Base-by-base conservation (phyloP, 2,329 filamentous ascomycete species). In the Trichophyton simii region DNA sequence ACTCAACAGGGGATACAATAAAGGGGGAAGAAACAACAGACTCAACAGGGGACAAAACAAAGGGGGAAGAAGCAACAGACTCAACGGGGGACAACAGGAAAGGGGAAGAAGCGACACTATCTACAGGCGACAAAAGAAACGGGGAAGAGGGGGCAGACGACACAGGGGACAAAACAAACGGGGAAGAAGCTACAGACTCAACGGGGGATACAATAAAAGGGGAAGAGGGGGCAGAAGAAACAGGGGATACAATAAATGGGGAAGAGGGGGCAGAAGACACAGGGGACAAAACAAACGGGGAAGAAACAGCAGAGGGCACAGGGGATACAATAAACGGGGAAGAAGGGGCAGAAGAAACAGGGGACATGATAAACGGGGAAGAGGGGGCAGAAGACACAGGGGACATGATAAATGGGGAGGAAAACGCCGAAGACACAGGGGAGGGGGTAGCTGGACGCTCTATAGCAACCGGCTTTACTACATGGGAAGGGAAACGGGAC, bases 41-140 rank as follows among this genome's bases (percentile, higher is more conserved):
- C 62, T 31, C 60, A 62, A 57, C 52, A 55, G 18, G 42, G n/a
- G 42, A 57, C 36, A 9, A 25, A 58, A 57, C 38, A 54, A 66
- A 28, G 22, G 55, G 58, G 64, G 57, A 59, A 63, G 58, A 58
- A 63, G 42, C 46, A 58, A 48, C 20, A 48, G 41, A 36, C 50
- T 18, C 57, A 59, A 48, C 25, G 44, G 62, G 57, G 60, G 44
- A 59, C 38, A 58, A 59, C 60, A 34, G 42, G 34, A 20, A 54
- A 58, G 38, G 38, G 38, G 38, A 42, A 42, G 38, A 42, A 42
- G 13, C 7, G 3, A 11, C 13, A 18, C 11, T 15, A n/a, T 3
- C 5, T 7, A 44, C n/a, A 44, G 41, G 41, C 0, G 41, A 44
- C 41, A 42, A 44, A 15, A 44, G 11, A 18, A 44, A 44, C 18